phyloP scores from a whole-genome alignment of 2,329 filamentous ascomycete species.

The Trichoderma oligosporum region DNA sequence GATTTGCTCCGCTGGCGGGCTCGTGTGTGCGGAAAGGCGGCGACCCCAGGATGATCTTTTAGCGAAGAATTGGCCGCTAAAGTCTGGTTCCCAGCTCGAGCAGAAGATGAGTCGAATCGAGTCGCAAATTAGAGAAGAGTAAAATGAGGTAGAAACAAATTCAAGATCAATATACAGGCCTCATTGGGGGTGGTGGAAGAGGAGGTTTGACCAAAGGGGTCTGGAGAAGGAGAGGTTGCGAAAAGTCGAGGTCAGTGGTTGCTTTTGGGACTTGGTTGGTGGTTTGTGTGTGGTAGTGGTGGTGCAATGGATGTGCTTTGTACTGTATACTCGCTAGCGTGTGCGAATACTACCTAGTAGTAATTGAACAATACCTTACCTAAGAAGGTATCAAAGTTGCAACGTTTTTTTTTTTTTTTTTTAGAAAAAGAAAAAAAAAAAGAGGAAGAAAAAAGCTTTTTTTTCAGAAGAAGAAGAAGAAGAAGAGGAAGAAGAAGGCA shows the following conservation, averaged over 20 bases:
- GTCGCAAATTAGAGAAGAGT: conserved; percentile 18
- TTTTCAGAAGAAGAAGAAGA: too few relatives aligned
- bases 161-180: conserved; percentile 38
- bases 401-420: too few relatives aligned
- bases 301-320: not conserved
- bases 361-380: too few relatives aligned
- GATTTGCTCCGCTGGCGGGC: conserved; percentile 15
- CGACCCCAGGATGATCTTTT: conserved; percentile 1
- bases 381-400: too few relatives aligned
- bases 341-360: too few relatives aligned
- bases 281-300: conserved; percentile 7
- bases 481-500: too few relatives aligned
- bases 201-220: conserved; percentile 22
- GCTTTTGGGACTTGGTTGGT: not conserved
- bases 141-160: conserved; percentile 30
- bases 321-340: not conserved
- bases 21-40: conserved; percentile 15
- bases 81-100: conserved; percentile 2
- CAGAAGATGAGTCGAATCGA: too few relatives aligned
- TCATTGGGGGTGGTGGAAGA: conserved; percentile 29
- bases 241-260: not conserved
- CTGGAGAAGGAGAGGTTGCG: conserved; percentile 29
- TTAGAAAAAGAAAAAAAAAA: too few relatives aligned
- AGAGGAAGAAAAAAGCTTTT: too few relatives aligned
- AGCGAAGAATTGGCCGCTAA: conserved; percentile 15